These are phyloP conservation scores for Caloboletus inedulis DNA, from an alignment of 1,284 basidiomycete species.

Conservation along the genomic window DNA sequence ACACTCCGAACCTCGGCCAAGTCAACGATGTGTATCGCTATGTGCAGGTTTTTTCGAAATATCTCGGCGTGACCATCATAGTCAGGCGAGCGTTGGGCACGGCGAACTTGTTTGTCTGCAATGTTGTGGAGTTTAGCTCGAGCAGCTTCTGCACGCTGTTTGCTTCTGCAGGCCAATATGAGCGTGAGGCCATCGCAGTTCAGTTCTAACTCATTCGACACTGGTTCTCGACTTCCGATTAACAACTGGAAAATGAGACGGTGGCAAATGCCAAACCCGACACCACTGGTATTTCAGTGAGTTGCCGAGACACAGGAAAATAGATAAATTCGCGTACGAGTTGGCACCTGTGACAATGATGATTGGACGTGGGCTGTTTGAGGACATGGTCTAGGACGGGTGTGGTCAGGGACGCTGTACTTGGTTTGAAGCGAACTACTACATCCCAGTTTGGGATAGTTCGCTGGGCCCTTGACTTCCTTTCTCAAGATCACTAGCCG, in stretches of 20 bases:
- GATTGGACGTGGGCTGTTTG: conserved; percentile 46
- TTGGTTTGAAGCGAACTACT: too few relatives aligned
- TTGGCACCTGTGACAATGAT: conserved; percentile 70
- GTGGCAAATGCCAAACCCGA: conserved; percentile 83
- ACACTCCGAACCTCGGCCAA: conserved; percentile 62
- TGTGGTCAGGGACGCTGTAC: neutral
- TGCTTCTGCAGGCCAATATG: conserved; percentile 79
- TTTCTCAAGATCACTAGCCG: too few relatives aligned
- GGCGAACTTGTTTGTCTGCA: conserved; percentile 52
- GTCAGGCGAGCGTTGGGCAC: conserved; percentile 32
- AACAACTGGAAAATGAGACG: conserved; percentile 74
- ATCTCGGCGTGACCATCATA: conserved; percentile 50
- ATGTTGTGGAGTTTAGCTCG: conserved; percentile 49
- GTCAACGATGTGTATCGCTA: conserved; percentile 67
- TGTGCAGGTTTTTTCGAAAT: conserved; percentile 60
- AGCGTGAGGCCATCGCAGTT: conserved; percentile 63
- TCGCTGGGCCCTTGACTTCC: too few relatives aligned
- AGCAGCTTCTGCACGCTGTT: conserved; percentile 62
- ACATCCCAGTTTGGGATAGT: too few relatives aligned
- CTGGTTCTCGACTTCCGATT: conserved; percentile 38
- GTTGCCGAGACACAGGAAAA: conserved; percentile 2
- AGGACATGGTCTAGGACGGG: conserved; percentile 26
- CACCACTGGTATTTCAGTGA: conserved; percentile 62
- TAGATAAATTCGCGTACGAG: conserved; percentile 41
- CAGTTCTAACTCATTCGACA: conserved; percentile 12